These are phyloP conservation scores for Gloeostereum incarnatum DNA, from an alignment of 768 basidiomycete species.

Conservation along the genomic window DNA sequence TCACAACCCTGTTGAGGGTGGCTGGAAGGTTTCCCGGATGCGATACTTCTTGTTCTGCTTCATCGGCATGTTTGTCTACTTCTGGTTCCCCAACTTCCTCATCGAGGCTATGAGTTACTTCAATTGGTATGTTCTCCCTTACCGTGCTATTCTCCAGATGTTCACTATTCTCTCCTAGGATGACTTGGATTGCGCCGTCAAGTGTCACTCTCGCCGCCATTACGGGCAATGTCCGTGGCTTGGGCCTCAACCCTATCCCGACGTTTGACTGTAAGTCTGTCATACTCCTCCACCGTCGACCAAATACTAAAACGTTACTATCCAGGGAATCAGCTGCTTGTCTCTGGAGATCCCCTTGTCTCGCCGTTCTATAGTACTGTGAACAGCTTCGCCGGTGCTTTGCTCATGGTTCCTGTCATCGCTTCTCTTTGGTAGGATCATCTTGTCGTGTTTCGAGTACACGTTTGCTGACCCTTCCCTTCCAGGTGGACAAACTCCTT, in stretches of 20 bases:
- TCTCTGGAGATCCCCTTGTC: slow-evolving; percentile 17
- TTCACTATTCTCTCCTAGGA: slow-evolving; percentile 24
- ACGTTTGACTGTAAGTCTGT: slow-evolving; percentile 22
- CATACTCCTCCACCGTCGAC: too few species aligned
- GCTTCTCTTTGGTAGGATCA: background rate
- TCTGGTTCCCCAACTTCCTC: slow-evolving; percentile 12
- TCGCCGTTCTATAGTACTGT: slow-evolving; percentile 20
- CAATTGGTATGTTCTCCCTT: slow-evolving; percentile 17
- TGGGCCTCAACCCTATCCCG: slow-evolving; percentile 24
- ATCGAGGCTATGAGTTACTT: slow-evolving; percentile 6
- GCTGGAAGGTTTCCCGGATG: slow-evolving; percentile 15
- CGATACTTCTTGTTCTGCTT: slow-evolving; percentile 32
- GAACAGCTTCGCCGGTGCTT: slow-evolving; percentile 19
- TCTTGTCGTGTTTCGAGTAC: background rate
- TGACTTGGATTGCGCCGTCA: slow-evolving; percentile 31
- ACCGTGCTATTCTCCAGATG: slow-evolving; percentile 23
- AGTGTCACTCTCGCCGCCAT: slow-evolving; percentile 21
- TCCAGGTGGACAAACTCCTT: slow-evolving; percentile 19
- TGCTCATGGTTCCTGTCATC: slow-evolving; percentile 14
- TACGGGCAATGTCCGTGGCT: slow-evolving; percentile 19
- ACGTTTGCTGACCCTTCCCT: slow-evolving; percentile 14
- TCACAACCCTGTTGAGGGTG: slow-evolving; percentile 11
- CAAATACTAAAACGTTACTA: background rate
- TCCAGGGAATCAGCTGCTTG: slow-evolving; percentile 13
- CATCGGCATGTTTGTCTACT: slow-evolving; percentile 17